Evolutionary conservation across 371 early-diverging fungal genomes (phyloP), one percentile per base, ranked within the genome.

Genomic region (Mortierella sp.): DNA sequence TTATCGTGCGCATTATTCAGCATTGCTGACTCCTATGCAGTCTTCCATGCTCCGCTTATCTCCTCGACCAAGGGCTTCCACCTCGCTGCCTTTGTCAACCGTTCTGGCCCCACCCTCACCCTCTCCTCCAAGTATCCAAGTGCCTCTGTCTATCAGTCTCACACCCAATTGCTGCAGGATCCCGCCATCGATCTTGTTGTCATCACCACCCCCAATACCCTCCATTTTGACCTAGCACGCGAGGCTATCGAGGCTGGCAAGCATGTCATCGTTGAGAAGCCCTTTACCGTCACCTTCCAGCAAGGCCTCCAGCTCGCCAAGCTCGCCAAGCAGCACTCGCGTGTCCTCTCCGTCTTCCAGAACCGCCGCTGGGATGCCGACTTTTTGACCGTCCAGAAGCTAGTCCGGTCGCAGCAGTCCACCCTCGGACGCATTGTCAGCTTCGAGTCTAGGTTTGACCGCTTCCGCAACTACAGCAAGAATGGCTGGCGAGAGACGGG

Each of bases 341-440:
- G 77, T 49, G 70, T 92, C 31, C 85, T 91, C 66, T 88, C 90
- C 52, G 88, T 90, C 21, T 93, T 88, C 70, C 94, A 93, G 50
- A 93, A 93, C 78, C 83, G 92, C 48, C 87, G 91, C 49, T 93
- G 89, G 88, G 94, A 93, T 78, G 91, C 90, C 54, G 94, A 93
- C 79, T 93, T 92, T 78, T 77, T 90, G 60, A 92, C 92, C 0
- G 83, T 90, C 40, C 83, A 87, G 59, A 81, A 86, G 37, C 71
- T 93, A 21, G 69, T 92, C 12, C 73, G 71, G 8, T 67, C 73
- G 3, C 76, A 82, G 6, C 34, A 58, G 4, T 78, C 76, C 12
- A 82, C 83, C 6, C 68, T 92, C 44, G 93, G 93, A 27, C 81
- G 87, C 54, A 68, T 93, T 1, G 91, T 91, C 13, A 90, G 89